A percentile compares a stretch with the other conserved stretches of the same genome.
Conservation (phyloP, 2,329 filamentous ascomycete genomes). For the Sordariomycetes sp. region DNA sequence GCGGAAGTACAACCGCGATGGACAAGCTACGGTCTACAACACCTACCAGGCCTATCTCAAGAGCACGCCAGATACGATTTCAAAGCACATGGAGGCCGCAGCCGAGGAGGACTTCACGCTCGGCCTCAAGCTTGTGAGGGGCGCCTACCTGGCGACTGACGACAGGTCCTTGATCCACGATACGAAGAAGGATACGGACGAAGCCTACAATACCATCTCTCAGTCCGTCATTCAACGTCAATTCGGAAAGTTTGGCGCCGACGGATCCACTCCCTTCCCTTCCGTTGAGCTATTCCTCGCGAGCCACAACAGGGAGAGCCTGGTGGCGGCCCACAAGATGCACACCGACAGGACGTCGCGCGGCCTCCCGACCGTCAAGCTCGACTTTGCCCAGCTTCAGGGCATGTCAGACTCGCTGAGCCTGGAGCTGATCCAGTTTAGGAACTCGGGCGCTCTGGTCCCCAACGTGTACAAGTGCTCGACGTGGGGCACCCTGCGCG, state of each 20-base stretch:
- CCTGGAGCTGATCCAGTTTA: constrained; percentile 39
- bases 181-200: constrained; percentile 60
- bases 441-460: not conserved
- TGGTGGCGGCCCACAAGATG: constrained; percentile 44
- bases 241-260: constrained; percentile 23
- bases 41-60: constrained; percentile 74
- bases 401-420: constrained; percentile 95
- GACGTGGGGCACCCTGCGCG: constrained; percentile 59
- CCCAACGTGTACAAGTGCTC: constrained; percentile 49
- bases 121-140: constrained; percentile 66
- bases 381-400: constrained; percentile 60
- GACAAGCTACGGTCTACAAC: constrained; percentile 63
- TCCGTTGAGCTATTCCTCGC: constrained; percentile 59
- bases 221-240: constrained; percentile 57
- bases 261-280: constrained; percentile 38
- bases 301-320: constrained; percentile 69
- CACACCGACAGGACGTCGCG: not conserved
- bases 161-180: constrained; percentile 60
- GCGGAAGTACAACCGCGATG: constrained; percentile 28
- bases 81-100: constrained; percentile 48
- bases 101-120: constrained; percentile 52
- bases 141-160: constrained; percentile 63
- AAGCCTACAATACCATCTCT: constrained; percentile 61
- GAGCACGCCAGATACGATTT: constrained; percentile 43
- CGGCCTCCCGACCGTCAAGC: constrained; percentile 26